These are phyloP conservation scores for Taiozyma sp. DNA, from an alignment of 1,139 yeast species.

Conservation along the genomic window DNA sequence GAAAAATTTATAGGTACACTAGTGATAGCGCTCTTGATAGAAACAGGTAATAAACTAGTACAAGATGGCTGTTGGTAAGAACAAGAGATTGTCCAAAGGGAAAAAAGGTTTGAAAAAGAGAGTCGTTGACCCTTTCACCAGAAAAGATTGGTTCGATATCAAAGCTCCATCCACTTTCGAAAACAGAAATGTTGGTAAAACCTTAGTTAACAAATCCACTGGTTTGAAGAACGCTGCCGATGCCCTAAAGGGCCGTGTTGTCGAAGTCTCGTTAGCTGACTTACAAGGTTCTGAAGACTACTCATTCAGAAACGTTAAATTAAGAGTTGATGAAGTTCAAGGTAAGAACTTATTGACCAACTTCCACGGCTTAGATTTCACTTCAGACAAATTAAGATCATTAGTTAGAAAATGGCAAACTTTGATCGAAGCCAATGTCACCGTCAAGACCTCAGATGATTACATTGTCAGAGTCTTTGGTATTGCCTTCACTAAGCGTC, in stretches of 20 bases:
- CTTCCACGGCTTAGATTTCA: constrained; percentile 92
- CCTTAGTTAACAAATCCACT: constrained; percentile 86
- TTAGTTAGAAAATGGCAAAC: constrained; percentile 93
- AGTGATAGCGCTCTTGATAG: background rate
- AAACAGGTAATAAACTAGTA: constrained; percentile 8
- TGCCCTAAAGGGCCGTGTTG: constrained; percentile 85
- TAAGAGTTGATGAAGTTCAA: constrained; percentile 89
- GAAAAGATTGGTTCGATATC: constrained; percentile 91
- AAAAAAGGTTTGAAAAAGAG: constrained; percentile 94
- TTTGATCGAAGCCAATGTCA: constrained; percentile 82
- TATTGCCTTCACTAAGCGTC: constrained; percentile 89
- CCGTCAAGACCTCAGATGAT: constrained; percentile 87
- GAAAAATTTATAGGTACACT: background rate
- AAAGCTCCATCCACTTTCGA: constrained; percentile 93
- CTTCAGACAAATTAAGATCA: constrained; percentile 84
- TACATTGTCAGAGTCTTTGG: constrained; percentile 83
- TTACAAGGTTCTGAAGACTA: constrained; percentile 90
- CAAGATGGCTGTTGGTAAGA: constrained; percentile 89
- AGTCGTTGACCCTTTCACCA: constrained; percentile 92
- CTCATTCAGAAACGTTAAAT: constrained; percentile 82
- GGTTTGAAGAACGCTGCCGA: constrained; percentile 92
- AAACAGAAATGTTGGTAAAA: constrained; percentile 91
- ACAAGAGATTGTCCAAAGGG: constrained; percentile 93
- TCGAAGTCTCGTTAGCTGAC: constrained; percentile 83
- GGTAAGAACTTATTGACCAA: constrained; percentile 87